Evolutionary conservation across 306 rosid genomes (phyloP), one percentile per base, ranked within the genome.

Genomic region (Echinosophora koreensis): DNA sequence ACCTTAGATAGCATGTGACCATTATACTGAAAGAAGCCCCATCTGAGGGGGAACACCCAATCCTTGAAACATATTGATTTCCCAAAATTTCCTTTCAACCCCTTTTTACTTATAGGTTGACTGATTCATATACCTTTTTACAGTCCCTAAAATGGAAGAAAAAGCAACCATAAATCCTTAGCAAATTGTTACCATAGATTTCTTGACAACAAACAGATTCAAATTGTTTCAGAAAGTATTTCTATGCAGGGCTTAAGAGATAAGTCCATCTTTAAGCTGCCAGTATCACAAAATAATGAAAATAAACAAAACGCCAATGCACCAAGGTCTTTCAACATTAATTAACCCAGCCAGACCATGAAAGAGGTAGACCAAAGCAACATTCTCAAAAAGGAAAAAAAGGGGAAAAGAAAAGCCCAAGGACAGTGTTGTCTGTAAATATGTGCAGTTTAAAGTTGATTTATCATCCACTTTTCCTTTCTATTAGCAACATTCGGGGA

Each of bases 381-480:
- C 41, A 63, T 46, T n/a, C 32, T 72, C 39, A 49, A 71, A 39
- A 49, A 16, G 30, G 22, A 34, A 14, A 4, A 12, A 18, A 3
- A 0, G 7, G 14, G 58, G 2, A 15, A 73, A 62, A 66, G 52
- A 38, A 32, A 34, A 74, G 39, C 50, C 28, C 49, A 52, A 66
- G 50, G 64, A 73, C 71, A 69, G 10, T 49, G 41, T 27, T 66
- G 56, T 10, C 34, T 64, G 30, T 67, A 37, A 59, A 51, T 5
- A 30, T 59, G 56, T 10, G 42, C 34, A 55, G 18, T 37, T 32
- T 10, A 17, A 76, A 63, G 61, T 39, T 63, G 60, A 62, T 76
- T 67, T 35, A 65, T 32, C 47, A 28, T 52, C 27, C 30, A 51
- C 12, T 50, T 16, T 76, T 54, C 51, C 15, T 61, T 50, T 69